Conservation (phyloP, 2,329 filamentous ascomycete genomes). For the Bipolaris bicolor region DNA sequence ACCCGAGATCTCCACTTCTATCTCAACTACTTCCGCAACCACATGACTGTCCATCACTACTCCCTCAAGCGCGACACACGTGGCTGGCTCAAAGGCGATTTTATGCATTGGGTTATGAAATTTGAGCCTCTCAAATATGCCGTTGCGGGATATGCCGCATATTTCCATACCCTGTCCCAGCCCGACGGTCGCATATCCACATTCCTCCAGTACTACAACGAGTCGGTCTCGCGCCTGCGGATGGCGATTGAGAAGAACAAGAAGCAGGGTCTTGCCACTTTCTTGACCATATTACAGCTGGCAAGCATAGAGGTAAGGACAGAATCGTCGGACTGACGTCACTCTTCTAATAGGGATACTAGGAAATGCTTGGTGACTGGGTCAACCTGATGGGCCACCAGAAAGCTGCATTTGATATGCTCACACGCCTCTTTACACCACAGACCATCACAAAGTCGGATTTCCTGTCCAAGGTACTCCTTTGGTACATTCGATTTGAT, state of each 20-base stretch:
- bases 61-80: conserved; percentile 73
- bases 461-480: conserved; percentile 73
- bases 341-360: conserved; percentile 20
- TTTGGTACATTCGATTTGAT: conserved; percentile 93
- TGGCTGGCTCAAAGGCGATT: conserved; percentile 73
- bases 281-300: conserved; percentile 88
- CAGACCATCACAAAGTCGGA: conserved; percentile 74
- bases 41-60: conserved; percentile 84
- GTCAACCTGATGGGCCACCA: conserved; percentile 92
- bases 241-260: conserved; percentile 73
- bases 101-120: conserved; percentile 74
- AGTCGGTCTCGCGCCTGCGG: conserved; percentile 78
- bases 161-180: conserved; percentile 76
- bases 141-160: conserved; percentile 85
- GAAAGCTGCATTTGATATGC: conserved; percentile 81
- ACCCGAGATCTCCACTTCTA: conserved; percentile 77
- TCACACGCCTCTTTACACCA: conserved; percentile 78
- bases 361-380: conserved; percentile 97
- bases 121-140: conserved; percentile 86
- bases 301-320: conserved; percentile 84
- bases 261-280: conserved; percentile 72
- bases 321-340: not conserved
- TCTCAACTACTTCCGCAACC: conserved; percentile 76
- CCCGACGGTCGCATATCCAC: conserved; percentile 75
- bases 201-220: conserved; percentile 90